Base-by-base conservation (phyloP, 164 flowering plant species). In the Piper longum region DNA sequence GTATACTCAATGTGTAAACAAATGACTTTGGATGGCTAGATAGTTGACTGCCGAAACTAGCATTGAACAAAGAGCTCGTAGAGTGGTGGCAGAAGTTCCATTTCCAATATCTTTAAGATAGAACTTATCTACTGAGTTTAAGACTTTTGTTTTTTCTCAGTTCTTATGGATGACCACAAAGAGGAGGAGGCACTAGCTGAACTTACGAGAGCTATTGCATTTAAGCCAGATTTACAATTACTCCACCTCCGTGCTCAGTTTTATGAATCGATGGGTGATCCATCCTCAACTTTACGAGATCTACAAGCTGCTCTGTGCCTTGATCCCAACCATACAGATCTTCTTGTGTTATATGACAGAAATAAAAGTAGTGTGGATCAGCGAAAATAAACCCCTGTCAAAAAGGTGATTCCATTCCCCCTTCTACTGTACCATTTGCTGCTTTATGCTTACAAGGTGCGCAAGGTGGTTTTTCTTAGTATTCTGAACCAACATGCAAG, bases 201-300 rank as follows among this genome's bases (percentile, higher is more conserved):
- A 77, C 89, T 91, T 7, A 62, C 95, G 59, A 87, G 72, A 71
- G 89, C 86, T 62, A 81, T 92, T 62, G 63, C 78, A 40, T 92
- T 87, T 77, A 89, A 84, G 69, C 91, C 85, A 1, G 98, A 92
- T 57, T 69, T 89, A 51, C 96, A 88, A 71, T 72, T 89, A 62
- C 84, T 92, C 16, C 87, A 89, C 74, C 93, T 89, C 40, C 83
- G 93, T 62, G 96, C 97, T 12, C 92, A 96, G 66, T 93, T 93
- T 69, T 78, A 85, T 57, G 99, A 93, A 19, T 88, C 96, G 16
- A 80, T 84, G 82, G 83, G 82, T 36, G 81, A 85, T 64, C 6
- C 40, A 17, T 18, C 62, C 57, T 73, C 86, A 26, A 70, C 96
- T 51, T 12, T 80, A 12, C 77, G 81, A 69, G 96, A 92, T 73